Percentiles rank a stretch among this genome's conserved stretches.
Evolutionary conservation across 1,284 basidiomycete genomes (phyloP).

Genomic region (Trichosporon ovoides): DNA sequence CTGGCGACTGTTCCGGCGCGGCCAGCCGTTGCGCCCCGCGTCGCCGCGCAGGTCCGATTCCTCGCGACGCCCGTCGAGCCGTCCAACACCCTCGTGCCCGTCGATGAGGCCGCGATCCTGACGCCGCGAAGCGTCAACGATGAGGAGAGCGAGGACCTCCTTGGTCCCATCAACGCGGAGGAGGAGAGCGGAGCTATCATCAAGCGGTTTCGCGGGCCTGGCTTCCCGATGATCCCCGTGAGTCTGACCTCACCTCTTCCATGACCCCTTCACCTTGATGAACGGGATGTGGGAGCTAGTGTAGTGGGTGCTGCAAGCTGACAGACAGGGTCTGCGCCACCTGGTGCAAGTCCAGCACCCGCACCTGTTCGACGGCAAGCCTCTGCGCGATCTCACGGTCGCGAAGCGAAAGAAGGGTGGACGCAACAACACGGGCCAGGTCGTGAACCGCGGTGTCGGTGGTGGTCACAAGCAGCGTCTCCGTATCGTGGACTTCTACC

Average conservation of each 20-base stretch:
- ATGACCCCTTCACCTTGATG: too few species aligned
- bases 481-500: conserved; percentile 80
- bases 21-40: conserved; percentile 15
- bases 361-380: conserved; percentile 77
- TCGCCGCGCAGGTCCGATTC: conserved; percentile 1
- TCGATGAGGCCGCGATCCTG: not conserved
- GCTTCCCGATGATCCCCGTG: conserved; percentile 45
- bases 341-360: conserved; percentile 71
- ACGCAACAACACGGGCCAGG: conserved; percentile 71
- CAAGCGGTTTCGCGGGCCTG: conserved; percentile 43
- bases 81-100: not conserved
- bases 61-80: conserved; percentile 3
- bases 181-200: conserved; percentile 27
- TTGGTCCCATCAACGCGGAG: not conserved
- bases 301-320: not conserved
- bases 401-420: conserved; percentile 81
- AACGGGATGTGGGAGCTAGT: not conserved
- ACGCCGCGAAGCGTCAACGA: conserved; percentile 8
- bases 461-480: conserved; percentile 87
- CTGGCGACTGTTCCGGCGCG: not conserved
- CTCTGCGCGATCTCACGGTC: conserved; percentile 75
- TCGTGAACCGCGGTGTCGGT: conserved; percentile 83
- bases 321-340: conserved; percentile 65
- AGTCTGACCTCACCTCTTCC: conserved; percentile 9
- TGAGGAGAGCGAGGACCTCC: conserved; percentile 13